Evolutionary conservation across 306 rosid genomes (phyloP).

Genomic region (Lathyrus tuberosus): DNA sequence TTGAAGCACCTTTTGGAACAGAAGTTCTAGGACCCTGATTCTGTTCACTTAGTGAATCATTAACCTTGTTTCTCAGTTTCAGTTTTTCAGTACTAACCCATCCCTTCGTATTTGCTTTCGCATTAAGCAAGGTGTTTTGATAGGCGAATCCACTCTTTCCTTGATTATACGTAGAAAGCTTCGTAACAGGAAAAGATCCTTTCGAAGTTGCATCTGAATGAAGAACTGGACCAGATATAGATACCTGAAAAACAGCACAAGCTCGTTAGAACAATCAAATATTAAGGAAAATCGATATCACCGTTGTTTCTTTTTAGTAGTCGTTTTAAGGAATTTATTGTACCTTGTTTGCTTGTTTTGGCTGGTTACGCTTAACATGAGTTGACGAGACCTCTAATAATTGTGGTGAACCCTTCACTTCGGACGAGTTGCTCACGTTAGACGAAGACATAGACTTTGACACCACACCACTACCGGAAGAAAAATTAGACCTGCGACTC

Average conservation of each 20-base stretch:
- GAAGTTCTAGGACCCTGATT: conserved; percentile 64
- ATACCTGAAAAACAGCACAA: conserved; percentile 50
- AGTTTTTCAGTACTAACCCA: conserved; percentile 67
- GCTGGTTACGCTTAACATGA: conserved; percentile 51
- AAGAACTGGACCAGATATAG: conserved; percentile 42
- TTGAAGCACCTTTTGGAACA: conserved; percentile 44
- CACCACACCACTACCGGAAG: conserved; percentile 42
- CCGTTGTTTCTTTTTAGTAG: neutral
- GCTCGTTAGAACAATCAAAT: conserved; percentile 35
- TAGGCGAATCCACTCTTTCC: conserved; percentile 58
- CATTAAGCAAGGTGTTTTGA: conserved; percentile 54
- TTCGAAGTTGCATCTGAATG: conserved; percentile 54
- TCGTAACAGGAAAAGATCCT: conserved; percentile 53
- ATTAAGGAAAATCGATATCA: conserved; percentile 4
- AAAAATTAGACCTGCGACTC: conserved; percentile 47
- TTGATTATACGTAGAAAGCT: conserved; percentile 58
- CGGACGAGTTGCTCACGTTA: conserved; percentile 39
- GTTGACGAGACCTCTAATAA: conserved; percentile 54
- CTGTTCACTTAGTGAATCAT: conserved; percentile 51
- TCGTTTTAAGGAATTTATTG: neutral
- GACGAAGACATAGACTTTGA: conserved; percentile 47
- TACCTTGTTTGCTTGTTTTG: conserved; percentile 66
- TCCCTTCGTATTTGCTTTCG: conserved; percentile 52
- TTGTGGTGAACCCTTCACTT: conserved; percentile 40
- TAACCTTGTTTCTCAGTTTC: conserved; percentile 62